These are phyloP conservation scores for Venturiaceae sp. DNA, from an alignment of 2,329 filamentous ascomycete species.

Conservation along the genomic window DNA sequence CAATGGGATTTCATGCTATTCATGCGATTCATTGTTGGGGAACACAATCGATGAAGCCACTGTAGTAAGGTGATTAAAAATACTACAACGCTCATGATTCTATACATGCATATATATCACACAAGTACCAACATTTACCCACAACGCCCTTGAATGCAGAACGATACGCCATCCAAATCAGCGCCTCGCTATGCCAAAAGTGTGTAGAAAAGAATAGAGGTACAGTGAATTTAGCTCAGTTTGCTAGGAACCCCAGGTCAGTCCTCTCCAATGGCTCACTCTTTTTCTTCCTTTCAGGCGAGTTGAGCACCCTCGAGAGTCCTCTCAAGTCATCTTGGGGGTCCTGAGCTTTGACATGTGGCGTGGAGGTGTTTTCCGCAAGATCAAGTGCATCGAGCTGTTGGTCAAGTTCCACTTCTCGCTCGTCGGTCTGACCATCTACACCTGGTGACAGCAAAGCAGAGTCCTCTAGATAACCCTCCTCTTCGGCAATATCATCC, in stretches of 20 bases:
- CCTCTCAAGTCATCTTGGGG: slow-evolving; percentile 4
- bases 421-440: slow-evolving; percentile 6
- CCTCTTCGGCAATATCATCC: slow-evolving; percentile 6
- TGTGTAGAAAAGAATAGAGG: background rate
- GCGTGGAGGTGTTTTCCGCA: background rate
- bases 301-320: slow-evolving; percentile 2
- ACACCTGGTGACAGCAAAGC: background rate
- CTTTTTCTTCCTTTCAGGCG: background rate
- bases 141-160: background rate
- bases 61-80: too few relatives aligned
- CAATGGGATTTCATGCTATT: too few relatives aligned
- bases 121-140: too few relatives aligned
- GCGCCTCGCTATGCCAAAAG: background rate
- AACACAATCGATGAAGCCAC: too few relatives aligned
- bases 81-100: too few relatives aligned
- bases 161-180: background rate
- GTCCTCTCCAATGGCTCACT: background rate
- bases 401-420: background rate
- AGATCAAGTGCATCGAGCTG: slow-evolving; percentile 6
- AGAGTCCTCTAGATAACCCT: slow-evolving; percentile 8
- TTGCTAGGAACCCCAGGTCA: background rate
- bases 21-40: too few relatives aligned
- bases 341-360: background rate
- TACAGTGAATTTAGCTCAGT: background rate
- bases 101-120: too few relatives aligned